Percentiles rank a stretch among this genome's conserved stretches.
phyloP scores from a whole-genome alignment of 1,139 yeast genomes.

The Scheffersomyces insectosa region DNA sequence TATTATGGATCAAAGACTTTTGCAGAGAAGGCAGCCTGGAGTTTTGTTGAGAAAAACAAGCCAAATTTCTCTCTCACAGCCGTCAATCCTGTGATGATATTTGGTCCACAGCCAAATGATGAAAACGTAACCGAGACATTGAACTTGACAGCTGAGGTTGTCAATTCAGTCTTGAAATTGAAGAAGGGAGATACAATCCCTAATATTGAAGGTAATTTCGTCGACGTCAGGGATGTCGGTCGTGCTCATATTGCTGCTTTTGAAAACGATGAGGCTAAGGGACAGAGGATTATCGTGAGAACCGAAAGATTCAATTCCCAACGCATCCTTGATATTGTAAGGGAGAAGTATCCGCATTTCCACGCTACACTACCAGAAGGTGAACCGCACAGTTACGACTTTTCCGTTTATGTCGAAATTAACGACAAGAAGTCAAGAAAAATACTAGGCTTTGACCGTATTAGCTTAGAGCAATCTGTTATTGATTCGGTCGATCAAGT shows the following conservation, averaged over 20 bases:
- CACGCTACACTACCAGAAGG: conserved; percentile 28
- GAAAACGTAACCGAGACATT: conserved; percentile 22
- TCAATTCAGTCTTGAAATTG: conserved; percentile 23
- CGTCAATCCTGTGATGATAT: conserved; percentile 35
- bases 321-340: conserved; percentile 16
- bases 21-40: conserved; percentile 35
- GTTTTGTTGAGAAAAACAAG: conserved; percentile 22
- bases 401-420: conserved; percentile 7
- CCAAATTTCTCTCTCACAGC: conserved; percentile 21
- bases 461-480: conserved; percentile 36
- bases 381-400: conserved; percentile 23
- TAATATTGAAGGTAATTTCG: conserved; percentile 11
- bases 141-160: conserved; percentile 36
- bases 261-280: conserved; percentile 10
- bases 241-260: conserved; percentile 14
- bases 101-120: conserved; percentile 41
- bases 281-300: conserved; percentile 13
- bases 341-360: conserved; percentile 26
- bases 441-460: conserved; percentile 38
- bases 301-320: conserved; percentile 20
- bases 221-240: conserved; percentile 17
- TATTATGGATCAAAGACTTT: conserved; percentile 36
- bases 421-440: conserved; percentile 28
- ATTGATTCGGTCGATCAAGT: conserved; percentile 44
- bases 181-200: conserved; percentile 12